Evolutionary conservation across 805 yeast genomes (phyloP), one percentile per base, ranked within the genome.

Genomic region (Metschnikowia matae): DNA sequence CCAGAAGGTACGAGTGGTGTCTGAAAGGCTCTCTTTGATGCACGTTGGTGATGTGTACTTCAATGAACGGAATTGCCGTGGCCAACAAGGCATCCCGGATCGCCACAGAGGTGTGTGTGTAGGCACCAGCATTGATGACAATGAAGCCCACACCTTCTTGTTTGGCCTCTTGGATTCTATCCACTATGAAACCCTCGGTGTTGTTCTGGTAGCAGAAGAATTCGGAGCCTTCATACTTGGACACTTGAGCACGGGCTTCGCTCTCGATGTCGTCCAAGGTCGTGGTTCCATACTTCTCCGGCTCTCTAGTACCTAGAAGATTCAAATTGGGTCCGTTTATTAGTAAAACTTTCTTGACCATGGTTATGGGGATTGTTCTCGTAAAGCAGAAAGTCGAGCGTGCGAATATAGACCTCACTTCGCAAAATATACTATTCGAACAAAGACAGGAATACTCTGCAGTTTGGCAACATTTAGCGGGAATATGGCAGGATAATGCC

Each of bases 91-190:
- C 81, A 57, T 77, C 81, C 50, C 81, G 69, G 11, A 77, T 66
- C 1, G 77, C 81, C 20, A 77, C 73, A 0, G 80, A 74, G 1
- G 81, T 77, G 53, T 77, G 81, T 2, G 81, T 77, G 57, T 74
- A 77, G 8, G 81, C 81, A 44, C 81, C 81, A 11, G 81, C 81
- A 54, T 77, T 77, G 45, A 77, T 75, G 36, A 77, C 68, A 40
- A 77, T 73, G 55, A 75, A 77, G 1, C 69, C 74, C 32, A 70
- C 69, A 5, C 73, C 74, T 36, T 77, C 73, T 17, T 51, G 52
- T 55, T 67, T 71, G 8, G 81, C 80, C 54, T 72, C 65, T 54
- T 77, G 81, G 40, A 77, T 76, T 39, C 78, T 60, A 54, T 77
- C 80, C 34, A 77, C 65, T 23, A 77, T 62, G 37, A 66, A 67